Base-by-base conservation (phyloP, 2,329 filamentous ascomycete genomes). In the Tolypocladium guangdongense region DNA sequence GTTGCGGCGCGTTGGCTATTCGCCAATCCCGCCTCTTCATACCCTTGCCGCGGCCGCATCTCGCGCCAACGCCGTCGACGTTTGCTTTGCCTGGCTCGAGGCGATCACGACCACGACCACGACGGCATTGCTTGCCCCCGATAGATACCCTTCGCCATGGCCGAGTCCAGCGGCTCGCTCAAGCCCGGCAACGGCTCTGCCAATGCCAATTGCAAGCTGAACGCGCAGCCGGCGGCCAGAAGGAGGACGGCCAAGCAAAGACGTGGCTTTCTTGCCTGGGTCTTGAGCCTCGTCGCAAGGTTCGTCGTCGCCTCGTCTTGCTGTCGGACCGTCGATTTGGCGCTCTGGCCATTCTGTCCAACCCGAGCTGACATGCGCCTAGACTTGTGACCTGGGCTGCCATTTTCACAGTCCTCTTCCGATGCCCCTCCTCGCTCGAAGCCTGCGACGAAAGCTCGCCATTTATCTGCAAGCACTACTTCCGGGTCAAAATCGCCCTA, bases 361-460 rank as follows among this genome's bases (percentile, higher is more conserved):
- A 20, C 10, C 1, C 43, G 18, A 38, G 22, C 33, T 52, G 39
- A 49, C 39, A 38, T 32, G 41, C 36, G 30, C 20, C 4, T 58
- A 92, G 92, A 63, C 69, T 96, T 46, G 69, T 85, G 54, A 86
- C 89, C 22, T 99, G 92, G 92, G 95, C 93, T 67, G 79, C 84
- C 37, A 83, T 97, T 58, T 69, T 90, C 56, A 93, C 87, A 27
- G 74, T 93, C 53, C 71, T 92, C 55, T 87, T 99, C 67, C 82
- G 86, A 56, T 99, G 92, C 68, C 92, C 92, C 14, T 75, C 83
- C 3, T 82, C 81, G 10, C 71, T 85, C 56, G 79, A 84, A 32
- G 78, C 82, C 30, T 81, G 93, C 63, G 80, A 82, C 62, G 81
- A 86, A 30, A 71, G 77, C 33, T 88, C 89, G 1, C 88, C 91